Conservation (phyloP, 768 basidiomycete species). For the Leccinellum luteum region DNA sequence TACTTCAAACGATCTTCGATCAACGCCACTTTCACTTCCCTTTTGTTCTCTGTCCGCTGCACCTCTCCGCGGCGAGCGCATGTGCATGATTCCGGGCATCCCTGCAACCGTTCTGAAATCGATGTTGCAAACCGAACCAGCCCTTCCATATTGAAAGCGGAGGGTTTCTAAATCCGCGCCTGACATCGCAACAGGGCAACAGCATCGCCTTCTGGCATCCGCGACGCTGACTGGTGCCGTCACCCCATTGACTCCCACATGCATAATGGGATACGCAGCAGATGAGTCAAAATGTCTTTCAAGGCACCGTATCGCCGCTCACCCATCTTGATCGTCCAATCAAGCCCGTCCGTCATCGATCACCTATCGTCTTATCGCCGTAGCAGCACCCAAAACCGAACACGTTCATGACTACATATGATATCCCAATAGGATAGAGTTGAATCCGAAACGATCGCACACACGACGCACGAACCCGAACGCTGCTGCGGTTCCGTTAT, state of each 20-base stretch:
- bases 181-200: neutral
- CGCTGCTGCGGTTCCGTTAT: constrained; percentile 14
- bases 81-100: neutral
- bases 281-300: neutral
- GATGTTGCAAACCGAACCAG: neutral
- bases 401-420: neutral
- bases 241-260: neutral
- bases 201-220: neutral
- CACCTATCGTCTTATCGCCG: constrained; percentile 4
- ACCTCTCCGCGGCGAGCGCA: neutral
- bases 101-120: neutral
- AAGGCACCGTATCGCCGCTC: constrained; percentile 8
- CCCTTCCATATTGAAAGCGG: neutral
- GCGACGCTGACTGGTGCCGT: neutral
- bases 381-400: neutral
- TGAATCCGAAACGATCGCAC: neutral
- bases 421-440: neutral
- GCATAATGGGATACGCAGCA: neutral
- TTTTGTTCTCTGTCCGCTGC: neutral
- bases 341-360: neutral
- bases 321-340: constrained; percentile 6
- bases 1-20: neutral
- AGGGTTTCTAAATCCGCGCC: neutral
- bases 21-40: neutral
- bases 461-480: neutral